These are phyloP conservation scores for Colletotrichum magnum DNA, from an alignment of 2,329 filamentous ascomycete species.

Conservation along the genomic window DNA sequence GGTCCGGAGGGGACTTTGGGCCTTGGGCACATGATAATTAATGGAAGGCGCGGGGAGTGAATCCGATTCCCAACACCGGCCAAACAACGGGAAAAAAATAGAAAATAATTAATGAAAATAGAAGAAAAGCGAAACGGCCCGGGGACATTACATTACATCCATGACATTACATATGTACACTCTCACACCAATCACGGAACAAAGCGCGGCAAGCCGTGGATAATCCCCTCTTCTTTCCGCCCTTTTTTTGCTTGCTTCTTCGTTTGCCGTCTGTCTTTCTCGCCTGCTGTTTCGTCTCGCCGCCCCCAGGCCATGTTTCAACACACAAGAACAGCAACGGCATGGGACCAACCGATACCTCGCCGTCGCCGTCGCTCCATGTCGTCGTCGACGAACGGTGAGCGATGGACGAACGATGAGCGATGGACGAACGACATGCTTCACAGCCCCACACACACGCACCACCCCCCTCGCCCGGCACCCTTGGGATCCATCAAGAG, in stretches of 20 bases:
- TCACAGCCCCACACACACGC: too few species aligned
- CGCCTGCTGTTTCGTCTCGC: constrained; percentile 24
- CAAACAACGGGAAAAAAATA: too few species aligned
- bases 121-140: too few species aligned
- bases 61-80: too few species aligned
- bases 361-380: neutral
- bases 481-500: too few species aligned
- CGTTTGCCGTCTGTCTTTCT: constrained; percentile 16
- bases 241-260: constrained; percentile 26
- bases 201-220: neutral
- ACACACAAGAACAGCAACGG: too few species aligned
- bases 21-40: neutral
- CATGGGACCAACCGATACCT: too few species aligned
- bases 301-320: neutral
- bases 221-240: neutral
- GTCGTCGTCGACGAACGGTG: constrained; percentile 6
- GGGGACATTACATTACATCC: too few species aligned
- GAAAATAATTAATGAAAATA: too few species aligned
- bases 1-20: too few species aligned
- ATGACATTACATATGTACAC: too few species aligned
- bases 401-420: neutral
- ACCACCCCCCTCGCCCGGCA: neutral
- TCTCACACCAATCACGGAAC: neutral
- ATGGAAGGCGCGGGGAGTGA: neutral
- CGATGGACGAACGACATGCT: too few species aligned